Evolutionary conservation across 805 yeast species (phyloP).

Genomic region (Barnettozyma wickerhamii): DNA sequence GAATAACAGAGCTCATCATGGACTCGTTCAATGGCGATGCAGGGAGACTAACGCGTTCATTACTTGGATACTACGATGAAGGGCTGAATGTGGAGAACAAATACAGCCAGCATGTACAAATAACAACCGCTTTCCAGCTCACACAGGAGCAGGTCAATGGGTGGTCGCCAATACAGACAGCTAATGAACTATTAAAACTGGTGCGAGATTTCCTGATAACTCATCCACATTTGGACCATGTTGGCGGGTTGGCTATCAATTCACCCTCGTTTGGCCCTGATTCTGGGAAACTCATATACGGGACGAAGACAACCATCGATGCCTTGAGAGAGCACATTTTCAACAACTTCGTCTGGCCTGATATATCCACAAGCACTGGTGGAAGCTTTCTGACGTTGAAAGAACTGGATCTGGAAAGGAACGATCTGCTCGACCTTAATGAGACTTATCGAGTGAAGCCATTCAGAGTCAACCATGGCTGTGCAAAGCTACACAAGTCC

Average conservation of each 20-base stretch:
- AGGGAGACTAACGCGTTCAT: neutral
- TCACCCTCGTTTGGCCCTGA: constrained; percentile 48
- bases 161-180: constrained; percentile 28
- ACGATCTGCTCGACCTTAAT: constrained; percentile 7
- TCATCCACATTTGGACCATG: constrained; percentile 85
- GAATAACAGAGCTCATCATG: constrained; percentile 40
- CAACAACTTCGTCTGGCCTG: constrained; percentile 81
- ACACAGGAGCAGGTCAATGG: neutral
- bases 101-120: neutral
- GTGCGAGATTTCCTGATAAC: constrained; percentile 53
- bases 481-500: constrained; percentile 22
- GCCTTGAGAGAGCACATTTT: constrained; percentile 55
- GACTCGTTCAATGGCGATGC: neutral
- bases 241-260: constrained; percentile 63
- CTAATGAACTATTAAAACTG: constrained; percentile 31
- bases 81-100: neutral
- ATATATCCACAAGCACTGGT: constrained; percentile 32
- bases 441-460: constrained; percentile 26
- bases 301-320: constrained; percentile 46
- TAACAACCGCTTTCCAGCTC: neutral
- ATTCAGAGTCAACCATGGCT: constrained; percentile 38
- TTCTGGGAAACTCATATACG: constrained; percentile 45
- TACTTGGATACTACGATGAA: constrained; percentile 5
- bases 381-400: constrained; percentile 26
- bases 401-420: constrained; percentile 6